phyloP scores from a whole-genome alignment of 148 eudicot species.

The Heliosperma pusillum region DNA sequence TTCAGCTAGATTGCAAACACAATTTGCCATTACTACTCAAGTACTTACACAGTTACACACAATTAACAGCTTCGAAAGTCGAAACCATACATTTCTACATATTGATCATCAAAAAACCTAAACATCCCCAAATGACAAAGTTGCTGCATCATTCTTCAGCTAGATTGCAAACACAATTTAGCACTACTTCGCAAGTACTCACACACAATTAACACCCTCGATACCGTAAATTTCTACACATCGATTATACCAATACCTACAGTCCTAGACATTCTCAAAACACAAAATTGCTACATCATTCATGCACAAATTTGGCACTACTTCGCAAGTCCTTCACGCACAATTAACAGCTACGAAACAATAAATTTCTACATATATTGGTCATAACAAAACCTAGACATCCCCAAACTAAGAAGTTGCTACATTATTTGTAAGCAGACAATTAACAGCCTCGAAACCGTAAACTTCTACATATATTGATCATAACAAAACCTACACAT shows the following conservation, averaged over 20 bases:
- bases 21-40: not conserved
- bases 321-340: not conserved
- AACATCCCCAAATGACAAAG: not conserved
- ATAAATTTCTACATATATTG: not conserved
- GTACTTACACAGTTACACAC: not conserved
- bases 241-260: not conserved
- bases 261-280: not conserved
- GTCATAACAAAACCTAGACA: not conserved
- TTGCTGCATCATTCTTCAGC: not conserved
- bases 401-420: not conserved
- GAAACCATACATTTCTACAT: not conserved
- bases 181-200: not conserved
- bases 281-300: not conserved
- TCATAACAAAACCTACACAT: not conserved
- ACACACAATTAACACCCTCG: constrained; percentile 1
- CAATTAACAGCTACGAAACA: not conserved
- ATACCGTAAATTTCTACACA: not conserved
- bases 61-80: constrained; percentile 1
- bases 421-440: not conserved
- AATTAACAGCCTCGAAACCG: not conserved
- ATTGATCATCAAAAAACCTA: not conserved
- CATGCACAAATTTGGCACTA: not conserved
- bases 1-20: not conserved
- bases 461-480: not conserved
- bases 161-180: not conserved